Conservation (phyloP, 495 filamentous ascomycete species). For the Penicillium paxilli region DNA sequence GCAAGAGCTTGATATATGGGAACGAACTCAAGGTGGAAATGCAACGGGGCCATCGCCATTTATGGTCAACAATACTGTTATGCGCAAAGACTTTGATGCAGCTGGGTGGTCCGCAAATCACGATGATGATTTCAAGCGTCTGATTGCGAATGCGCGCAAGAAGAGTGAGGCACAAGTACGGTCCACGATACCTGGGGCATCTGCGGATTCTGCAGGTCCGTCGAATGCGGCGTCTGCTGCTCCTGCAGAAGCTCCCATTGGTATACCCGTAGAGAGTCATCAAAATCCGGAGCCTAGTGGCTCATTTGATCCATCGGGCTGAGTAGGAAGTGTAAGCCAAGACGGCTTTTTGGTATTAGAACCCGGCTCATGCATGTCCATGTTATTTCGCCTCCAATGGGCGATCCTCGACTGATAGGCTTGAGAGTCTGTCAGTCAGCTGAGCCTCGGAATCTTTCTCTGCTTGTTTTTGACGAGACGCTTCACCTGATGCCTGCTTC, state of each 20-base stretch:
- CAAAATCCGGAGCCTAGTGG: background rate
- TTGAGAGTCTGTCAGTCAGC: conserved; percentile 39
- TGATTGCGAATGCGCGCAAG: conserved; percentile 70
- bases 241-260: background rate
- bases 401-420: conserved; percentile 45
- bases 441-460: conserved; percentile 29
- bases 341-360: background rate
- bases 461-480: conserved; percentile 24
- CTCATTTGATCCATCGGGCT: background rate
- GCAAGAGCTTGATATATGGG: conserved; percentile 80
- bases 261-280: background rate
- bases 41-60: conserved; percentile 20
- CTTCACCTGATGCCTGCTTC: conserved; percentile 37
- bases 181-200: conserved; percentile 30
- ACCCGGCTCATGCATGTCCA: background rate
- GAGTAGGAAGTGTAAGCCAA: background rate
- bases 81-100: conserved; percentile 82
- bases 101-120: conserved; percentile 73
- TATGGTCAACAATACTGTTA: conserved; percentile 44
- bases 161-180: conserved; percentile 33
- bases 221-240: background rate
- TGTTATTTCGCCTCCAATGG: conserved; percentile 27
- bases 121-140: conserved; percentile 66
- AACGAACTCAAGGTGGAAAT: conserved; percentile 63
- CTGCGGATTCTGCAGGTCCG: background rate